Evolutionary conservation across 345 rosid genomes (phyloP).

Genomic region (Abelmoschus esculentus): DNA sequence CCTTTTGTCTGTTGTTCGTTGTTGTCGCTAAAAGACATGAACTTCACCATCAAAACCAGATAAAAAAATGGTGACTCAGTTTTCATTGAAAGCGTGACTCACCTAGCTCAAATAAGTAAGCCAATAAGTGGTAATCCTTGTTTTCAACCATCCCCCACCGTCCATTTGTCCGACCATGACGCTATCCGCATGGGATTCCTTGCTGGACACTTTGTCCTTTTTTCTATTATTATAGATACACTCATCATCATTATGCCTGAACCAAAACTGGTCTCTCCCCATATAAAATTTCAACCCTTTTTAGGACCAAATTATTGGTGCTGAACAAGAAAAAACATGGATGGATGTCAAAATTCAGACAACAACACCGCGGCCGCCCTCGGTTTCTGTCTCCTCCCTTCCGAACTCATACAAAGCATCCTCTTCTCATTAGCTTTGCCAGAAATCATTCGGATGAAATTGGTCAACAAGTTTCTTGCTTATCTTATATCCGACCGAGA

Average conservation of each 20-base stretch:
- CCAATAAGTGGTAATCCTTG: constrained; percentile 4
- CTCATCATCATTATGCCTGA: neutral
- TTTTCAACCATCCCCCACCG: constrained; percentile 12
- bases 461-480: constrained; percentile 39
- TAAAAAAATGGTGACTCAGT: neutral
- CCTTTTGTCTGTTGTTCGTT: neutral
- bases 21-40: neutral
- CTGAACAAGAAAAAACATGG: constrained; percentile 17
- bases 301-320: neutral
- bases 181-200: constrained; percentile 15
- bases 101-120: neutral
- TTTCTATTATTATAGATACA: neutral
- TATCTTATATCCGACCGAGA: constrained; percentile 40
- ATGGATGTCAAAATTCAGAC: constrained; percentile 15
- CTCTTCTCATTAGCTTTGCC: constrained; percentile 52
- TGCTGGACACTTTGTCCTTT: constrained; percentile 2
- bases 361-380: constrained; percentile 15
- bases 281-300: neutral
- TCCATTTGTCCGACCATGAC: constrained; percentile 22
- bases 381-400: constrained; percentile 73
- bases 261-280: neutral
- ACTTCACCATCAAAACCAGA: neutral
- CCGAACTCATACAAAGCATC: constrained; percentile 63
- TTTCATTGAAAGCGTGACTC: constrained; percentile 1
- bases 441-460: constrained; percentile 48